phyloP scores from a whole-genome alignment of 1,284 basidiomycete genomes.

The Melampsora abietis-canadensis region DNA sequence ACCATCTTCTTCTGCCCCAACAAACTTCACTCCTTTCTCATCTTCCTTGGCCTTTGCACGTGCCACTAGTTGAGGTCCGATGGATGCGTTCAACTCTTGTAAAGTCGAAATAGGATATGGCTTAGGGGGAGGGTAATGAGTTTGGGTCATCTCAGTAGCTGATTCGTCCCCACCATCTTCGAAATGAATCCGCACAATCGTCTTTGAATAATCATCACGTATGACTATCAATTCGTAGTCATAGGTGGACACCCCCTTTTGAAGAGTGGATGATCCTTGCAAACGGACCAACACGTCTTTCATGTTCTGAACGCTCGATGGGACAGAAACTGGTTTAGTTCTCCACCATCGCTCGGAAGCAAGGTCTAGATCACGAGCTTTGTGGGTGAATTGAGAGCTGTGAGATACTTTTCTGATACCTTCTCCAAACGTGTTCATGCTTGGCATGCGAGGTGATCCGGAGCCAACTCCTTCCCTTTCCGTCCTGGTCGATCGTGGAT shows the following conservation, averaged over 20 bases:
- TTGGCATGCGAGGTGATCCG: neutral
- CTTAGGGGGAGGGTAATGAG: constrained; percentile 28
- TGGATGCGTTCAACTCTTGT: constrained; percentile 14
- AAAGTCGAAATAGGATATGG: constrained; percentile 18
- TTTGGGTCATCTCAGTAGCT: constrained; percentile 28
- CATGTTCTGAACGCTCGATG: constrained; percentile 16
- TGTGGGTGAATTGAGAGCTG: constrained; percentile 11
- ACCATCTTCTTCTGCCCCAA: constrained; percentile 9
- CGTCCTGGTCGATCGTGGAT: neutral
- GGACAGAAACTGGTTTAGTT: constrained; percentile 14
- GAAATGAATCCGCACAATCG: constrained; percentile 33
- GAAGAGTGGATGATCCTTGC: constrained; percentile 33
- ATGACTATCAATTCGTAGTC: constrained; percentile 37
- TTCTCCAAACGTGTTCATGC: neutral
- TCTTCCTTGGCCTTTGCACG: constrained; percentile 37
- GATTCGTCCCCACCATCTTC: constrained; percentile 36
- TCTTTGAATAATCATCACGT: constrained; percentile 41
- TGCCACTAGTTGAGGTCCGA: constrained; percentile 37
- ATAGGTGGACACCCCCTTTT: constrained; percentile 14
- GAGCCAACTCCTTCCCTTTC: neutral
- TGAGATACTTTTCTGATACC: constrained; percentile 5
- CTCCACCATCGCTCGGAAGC: constrained; percentile 41
- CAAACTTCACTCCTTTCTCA: constrained; percentile 34
- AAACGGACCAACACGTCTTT: constrained; percentile 27
- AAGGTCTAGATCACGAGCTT: constrained; percentile 39